These are phyloP conservation scores for Ophiobolus disseminans DNA, from an alignment of 2,329 filamentous ascomycete genomes.

Conservation along the genomic window DNA sequence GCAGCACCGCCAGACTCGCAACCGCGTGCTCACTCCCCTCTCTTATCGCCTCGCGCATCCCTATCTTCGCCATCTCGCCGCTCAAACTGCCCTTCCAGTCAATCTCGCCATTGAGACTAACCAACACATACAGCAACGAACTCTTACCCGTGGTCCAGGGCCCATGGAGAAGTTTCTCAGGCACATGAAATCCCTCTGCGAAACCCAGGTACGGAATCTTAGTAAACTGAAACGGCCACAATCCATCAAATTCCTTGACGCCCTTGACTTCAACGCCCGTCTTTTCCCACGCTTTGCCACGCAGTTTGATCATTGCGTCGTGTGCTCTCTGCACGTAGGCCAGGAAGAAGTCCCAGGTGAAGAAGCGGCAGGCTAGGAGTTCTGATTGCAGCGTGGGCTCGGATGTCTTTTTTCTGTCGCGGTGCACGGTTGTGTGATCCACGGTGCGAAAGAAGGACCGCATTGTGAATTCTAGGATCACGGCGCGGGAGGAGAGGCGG, in stretches of 20 bases:
- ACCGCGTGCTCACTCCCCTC: slow-evolving; percentile 40
- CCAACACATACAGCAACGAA: slow-evolving; percentile 43
- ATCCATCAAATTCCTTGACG: slow-evolving; percentile 30
- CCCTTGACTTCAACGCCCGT: slow-evolving; percentile 35
- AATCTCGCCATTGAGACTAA: slow-evolving; percentile 42
- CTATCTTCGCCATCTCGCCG: slow-evolving; percentile 42
- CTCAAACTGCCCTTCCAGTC: slow-evolving; percentile 45
- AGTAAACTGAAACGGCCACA: slow-evolving; percentile 42
- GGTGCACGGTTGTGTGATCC: slow-evolving; percentile 36
- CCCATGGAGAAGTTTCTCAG: slow-evolving; percentile 47
- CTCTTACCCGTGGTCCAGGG: slow-evolving; percentile 42
- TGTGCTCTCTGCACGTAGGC: slow-evolving; percentile 42
- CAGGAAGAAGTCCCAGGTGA: slow-evolving; percentile 46
- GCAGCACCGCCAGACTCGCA: slow-evolving; percentile 41
- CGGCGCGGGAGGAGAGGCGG: slow-evolving; percentile 38
- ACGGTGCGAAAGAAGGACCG: slow-evolving; percentile 44
- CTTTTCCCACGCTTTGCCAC: slow-evolving; percentile 41
- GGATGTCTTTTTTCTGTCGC: slow-evolving; percentile 26
- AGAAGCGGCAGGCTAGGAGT: slow-evolving; percentile 43
- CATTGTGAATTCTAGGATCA: slow-evolving; percentile 41
- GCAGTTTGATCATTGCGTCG: slow-evolving; percentile 32
- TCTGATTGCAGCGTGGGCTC: slow-evolving; percentile 35
- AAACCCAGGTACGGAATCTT: slow-evolving; percentile 41
- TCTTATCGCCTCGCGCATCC: slow-evolving; percentile 37
- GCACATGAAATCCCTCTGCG: slow-evolving; percentile 39